Percentiles rank a stretch among this genome's conserved stretches.
These are phyloP conservation scores for Aspergillus aculeatinus DNA, from an alignment of 2,329 filamentous ascomycete genomes.

Conservation along the genomic window DNA sequence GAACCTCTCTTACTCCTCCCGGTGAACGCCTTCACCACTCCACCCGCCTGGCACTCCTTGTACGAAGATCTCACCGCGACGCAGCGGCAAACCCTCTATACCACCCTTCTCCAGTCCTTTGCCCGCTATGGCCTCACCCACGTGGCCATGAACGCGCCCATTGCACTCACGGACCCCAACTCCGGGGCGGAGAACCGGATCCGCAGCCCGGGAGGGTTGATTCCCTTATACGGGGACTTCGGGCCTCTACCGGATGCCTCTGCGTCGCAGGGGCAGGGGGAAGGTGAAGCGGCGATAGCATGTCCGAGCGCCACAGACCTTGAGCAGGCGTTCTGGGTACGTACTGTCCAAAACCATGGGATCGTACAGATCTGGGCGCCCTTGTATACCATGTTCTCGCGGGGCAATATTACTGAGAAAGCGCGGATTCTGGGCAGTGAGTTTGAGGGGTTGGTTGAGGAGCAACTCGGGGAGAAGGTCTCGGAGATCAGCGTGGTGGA, in stretches of 20 bases:
- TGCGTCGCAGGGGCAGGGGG: slow-evolving; percentile 9
- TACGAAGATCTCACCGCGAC: slow-evolving; percentile 28
- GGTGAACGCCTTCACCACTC: slow-evolving; percentile 44
- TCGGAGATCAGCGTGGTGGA: slow-evolving; percentile 58
- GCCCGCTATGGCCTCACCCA: slow-evolving; percentile 48
- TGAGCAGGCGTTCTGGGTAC: slow-evolving; percentile 71
- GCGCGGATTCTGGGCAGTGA: slow-evolving; percentile 61
- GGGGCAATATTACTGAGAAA: slow-evolving; percentile 89
- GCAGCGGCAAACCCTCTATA: slow-evolving; percentile 41
- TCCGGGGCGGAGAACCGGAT: slow-evolving; percentile 63
- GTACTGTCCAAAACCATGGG: slow-evolving; percentile 70
- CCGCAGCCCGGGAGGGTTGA: slow-evolving; percentile 69
- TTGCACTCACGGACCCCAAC: slow-evolving; percentile 38
- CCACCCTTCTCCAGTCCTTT: slow-evolving; percentile 43
- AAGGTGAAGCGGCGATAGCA: slow-evolving; percentile 31
- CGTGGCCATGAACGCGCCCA: slow-evolving; percentile 60
- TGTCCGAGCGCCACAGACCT: slow-evolving; percentile 54
- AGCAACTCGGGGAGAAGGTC: slow-evolving; percentile 23
- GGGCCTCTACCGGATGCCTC: slow-evolving; percentile 48
- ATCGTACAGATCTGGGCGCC: slow-evolving; percentile 86
- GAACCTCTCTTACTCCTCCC: slow-evolving; percentile 59
- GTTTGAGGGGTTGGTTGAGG: slow-evolving; percentile 36
- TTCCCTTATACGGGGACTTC: slow-evolving; percentile 72
- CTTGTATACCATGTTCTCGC: slow-evolving; percentile 88
- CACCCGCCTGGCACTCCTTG: slow-evolving; percentile 27